phyloP scores from a whole-genome alignment of 2,329 filamentous ascomycete species.

The Biscogniauxia mediterranea region DNA sequence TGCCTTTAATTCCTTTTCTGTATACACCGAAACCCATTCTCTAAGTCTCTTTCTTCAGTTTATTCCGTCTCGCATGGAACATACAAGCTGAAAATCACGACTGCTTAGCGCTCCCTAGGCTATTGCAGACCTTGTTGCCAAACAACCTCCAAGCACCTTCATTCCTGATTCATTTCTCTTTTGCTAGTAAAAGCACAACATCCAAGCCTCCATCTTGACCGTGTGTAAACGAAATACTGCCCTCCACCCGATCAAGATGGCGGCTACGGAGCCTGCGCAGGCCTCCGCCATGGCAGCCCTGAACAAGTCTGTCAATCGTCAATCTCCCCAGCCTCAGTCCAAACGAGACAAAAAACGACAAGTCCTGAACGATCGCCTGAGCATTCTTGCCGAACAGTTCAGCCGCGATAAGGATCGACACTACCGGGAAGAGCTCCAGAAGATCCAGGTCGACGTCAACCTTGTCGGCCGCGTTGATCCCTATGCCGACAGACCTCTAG shows the following conservation, averaged over 20 bases:
- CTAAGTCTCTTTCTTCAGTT: background rate
- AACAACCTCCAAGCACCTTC: background rate
- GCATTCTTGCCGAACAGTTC: slow-evolving; percentile 74
- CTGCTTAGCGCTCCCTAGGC: background rate
- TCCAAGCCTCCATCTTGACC: background rate
- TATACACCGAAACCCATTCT: background rate
- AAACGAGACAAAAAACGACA: slow-evolving; percentile 79
- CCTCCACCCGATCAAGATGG: slow-evolving; percentile 12
- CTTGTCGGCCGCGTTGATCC: slow-evolving; percentile 22
- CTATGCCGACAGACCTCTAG: slow-evolving; percentile 44
- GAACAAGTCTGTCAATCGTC: slow-evolving; percentile 13
- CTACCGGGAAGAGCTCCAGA: slow-evolving; percentile 86
- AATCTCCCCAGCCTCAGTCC: slow-evolving; percentile 24
- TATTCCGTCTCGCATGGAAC: background rate
- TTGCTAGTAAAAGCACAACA: background rate
- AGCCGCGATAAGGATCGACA: slow-evolving; percentile 76
- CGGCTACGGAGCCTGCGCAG: slow-evolving; percentile 20
- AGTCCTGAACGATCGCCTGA: slow-evolving; percentile 75
- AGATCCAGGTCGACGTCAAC: slow-evolving; percentile 60
- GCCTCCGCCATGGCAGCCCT: slow-evolving; percentile 13
- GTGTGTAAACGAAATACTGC: background rate
- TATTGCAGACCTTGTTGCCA: no score
- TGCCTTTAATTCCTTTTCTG: background rate
- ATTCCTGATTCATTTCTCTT: background rate
- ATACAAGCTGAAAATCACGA: background rate